Percentiles rank a stretch among this genome's conserved stretches.
Conservation (phyloP, 495 filamentous ascomycete genomes). For the Glarea lozoyensis region DNA sequence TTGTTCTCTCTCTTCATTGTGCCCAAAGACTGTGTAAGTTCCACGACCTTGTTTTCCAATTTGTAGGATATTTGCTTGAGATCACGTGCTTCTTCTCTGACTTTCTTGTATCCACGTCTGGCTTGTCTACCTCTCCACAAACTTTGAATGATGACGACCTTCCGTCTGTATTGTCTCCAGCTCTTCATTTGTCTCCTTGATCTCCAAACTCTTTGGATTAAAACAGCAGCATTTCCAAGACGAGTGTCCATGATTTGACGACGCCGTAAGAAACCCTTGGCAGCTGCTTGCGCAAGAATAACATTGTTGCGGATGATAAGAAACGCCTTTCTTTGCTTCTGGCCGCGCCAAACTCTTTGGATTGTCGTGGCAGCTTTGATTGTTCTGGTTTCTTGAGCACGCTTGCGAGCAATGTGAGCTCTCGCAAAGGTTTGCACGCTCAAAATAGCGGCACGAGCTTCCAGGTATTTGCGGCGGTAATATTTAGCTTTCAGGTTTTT, state of each 20-base stretch:
- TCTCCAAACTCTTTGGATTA: slow-evolving; percentile 87
- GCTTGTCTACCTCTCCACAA: slow-evolving; percentile 85
- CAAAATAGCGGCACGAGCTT: slow-evolving; percentile 73
- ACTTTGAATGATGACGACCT: slow-evolving; percentile 85
- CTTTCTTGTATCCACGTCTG: slow-evolving; percentile 71
- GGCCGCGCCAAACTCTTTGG: slow-evolving; percentile 88
- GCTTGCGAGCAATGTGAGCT: slow-evolving; percentile 65
- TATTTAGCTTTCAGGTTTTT: slow-evolving; percentile 97
- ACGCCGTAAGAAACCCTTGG: slow-evolving; percentile 84
- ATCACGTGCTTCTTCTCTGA: slow-evolving; percentile 93
- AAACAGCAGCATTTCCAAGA: slow-evolving; percentile 81
- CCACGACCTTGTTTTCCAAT: slow-evolving; percentile 97
- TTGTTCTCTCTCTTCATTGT: slow-evolving; percentile 91
- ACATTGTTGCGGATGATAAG: slow-evolving; percentile 68
- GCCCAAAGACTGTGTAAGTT: slow-evolving; percentile 89
- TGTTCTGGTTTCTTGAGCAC: slow-evolving; percentile 71
- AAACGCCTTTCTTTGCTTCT: slow-evolving; percentile 75
- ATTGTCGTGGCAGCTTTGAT: slow-evolving; percentile 87
- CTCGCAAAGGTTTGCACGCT: slow-evolving; percentile 66
- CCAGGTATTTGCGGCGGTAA: slow-evolving; percentile 85
- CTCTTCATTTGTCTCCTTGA: slow-evolving; percentile 65
- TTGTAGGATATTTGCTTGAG: slow-evolving; percentile 99
- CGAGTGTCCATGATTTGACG: slow-evolving; percentile 87
- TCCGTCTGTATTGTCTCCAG: slow-evolving; percentile 82
- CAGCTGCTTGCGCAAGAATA: slow-evolving; percentile 75